Evolutionary conservation across 2,329 filamentous ascomycete species (phyloP).

Genomic region (Didymellaceae sp.): DNA sequence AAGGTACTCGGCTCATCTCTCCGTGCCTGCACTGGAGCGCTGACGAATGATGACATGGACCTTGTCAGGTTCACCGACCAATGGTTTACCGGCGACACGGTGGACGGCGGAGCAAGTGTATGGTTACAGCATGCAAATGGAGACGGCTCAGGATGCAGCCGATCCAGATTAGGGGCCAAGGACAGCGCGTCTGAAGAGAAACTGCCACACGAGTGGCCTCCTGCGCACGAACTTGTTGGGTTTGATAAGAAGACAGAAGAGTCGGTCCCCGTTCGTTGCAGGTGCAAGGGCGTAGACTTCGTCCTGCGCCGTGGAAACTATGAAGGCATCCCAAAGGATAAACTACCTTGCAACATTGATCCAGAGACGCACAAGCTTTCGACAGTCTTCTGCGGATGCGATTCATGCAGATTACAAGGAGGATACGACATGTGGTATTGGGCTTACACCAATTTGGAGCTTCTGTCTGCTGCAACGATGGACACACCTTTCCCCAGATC

Average conservation of each 20-base stretch:
- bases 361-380: slow-evolving; percentile 52
- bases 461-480: slow-evolving; percentile 46
- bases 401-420: slow-evolving; percentile 55
- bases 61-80: slow-evolving; percentile 46
- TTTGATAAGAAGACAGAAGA: slow-evolving; percentile 24
- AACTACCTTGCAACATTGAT: slow-evolving; percentile 55
- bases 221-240: slow-evolving; percentile 6
- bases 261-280: slow-evolving; percentile 52
- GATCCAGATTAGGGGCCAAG: slow-evolving; percentile 27
- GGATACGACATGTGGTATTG: slow-evolving; percentile 56
- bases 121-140: slow-evolving; percentile 53
- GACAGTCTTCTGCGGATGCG: slow-evolving; percentile 54
- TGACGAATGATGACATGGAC: slow-evolving; percentile 40
- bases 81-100: slow-evolving; percentile 58
- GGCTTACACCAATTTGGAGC: slow-evolving; percentile 52
- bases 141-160: slow-evolving; percentile 35
- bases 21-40: slow-evolving; percentile 50
- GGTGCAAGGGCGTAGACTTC: slow-evolving; percentile 57
- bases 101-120: slow-evolving; percentile 59
- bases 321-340: slow-evolving; percentile 25
- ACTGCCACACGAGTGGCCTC: slow-evolving; percentile 45
- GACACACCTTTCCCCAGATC: slow-evolving; percentile 39
- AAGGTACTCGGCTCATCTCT: slow-evolving; percentile 28
- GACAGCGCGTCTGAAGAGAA: slow-evolving; percentile 11
- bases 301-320: slow-evolving; percentile 47